phyloP scores from a whole-genome alignment of 805 yeast species.

The Priceomyces castillae region DNA sequence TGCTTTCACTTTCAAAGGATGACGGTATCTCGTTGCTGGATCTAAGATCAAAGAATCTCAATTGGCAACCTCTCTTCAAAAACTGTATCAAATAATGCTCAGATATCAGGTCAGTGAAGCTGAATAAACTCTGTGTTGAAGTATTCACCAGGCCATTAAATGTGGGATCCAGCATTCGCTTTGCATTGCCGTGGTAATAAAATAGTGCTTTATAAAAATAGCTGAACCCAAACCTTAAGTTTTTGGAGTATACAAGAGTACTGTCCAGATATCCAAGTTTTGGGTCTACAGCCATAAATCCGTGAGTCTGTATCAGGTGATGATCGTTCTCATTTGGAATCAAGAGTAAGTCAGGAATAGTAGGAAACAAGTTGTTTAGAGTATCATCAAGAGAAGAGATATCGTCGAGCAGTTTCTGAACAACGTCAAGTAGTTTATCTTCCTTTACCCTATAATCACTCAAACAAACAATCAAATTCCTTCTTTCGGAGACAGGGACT shows the following conservation, averaged over 20 bases:
- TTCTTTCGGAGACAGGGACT: slow-evolving; percentile 4
- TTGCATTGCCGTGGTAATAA: slow-evolving; percentile 9
- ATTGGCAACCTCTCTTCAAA: slow-evolving; percentile 6
- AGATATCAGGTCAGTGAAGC: slow-evolving; percentile 5
- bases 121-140: slow-evolving; percentile 7
- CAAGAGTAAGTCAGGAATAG: slow-evolving; percentile 14
- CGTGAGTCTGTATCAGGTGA: slow-evolving; percentile 7
- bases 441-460: slow-evolving; percentile 15
- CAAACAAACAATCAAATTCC: slow-evolving; percentile 15
- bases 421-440: slow-evolving; percentile 3
- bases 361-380: slow-evolving; percentile 9
- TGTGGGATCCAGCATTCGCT: not conserved
- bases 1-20: not conserved
- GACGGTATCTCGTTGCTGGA: slow-evolving; percentile 6
- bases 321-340: slow-evolving; percentile 9
- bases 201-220: slow-evolving; percentile 16
- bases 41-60: slow-evolving; percentile 11
- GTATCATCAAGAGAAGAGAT: not conserved
- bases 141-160: not conserved
- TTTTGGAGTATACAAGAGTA: slow-evolving; percentile 12
- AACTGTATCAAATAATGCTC: slow-evolving; percentile 9
- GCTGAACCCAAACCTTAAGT: slow-evolving; percentile 17
- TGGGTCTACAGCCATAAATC: slow-evolving; percentile 10
- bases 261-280: not conserved
- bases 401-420: not conserved